Conservation (phyloP, 2,329 filamentous ascomycete species). For the Aspergillus sp. region DNA sequence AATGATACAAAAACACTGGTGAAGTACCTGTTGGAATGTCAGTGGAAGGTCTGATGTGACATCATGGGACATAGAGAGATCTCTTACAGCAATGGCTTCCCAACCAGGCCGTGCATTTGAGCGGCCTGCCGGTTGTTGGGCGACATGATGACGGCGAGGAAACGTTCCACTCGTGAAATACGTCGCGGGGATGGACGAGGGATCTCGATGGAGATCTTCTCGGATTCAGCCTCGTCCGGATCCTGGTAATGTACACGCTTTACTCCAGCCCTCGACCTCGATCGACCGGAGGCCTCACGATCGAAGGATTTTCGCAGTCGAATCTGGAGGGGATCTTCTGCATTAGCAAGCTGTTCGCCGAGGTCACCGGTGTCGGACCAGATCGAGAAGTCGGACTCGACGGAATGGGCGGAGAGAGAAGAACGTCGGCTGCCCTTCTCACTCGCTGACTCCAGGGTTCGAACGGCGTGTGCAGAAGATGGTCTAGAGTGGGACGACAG, state of each 20-base stretch:
- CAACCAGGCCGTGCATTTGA: slow-evolving; percentile 86
- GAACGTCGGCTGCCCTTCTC: slow-evolving; percentile 53
- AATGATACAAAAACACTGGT: slow-evolving; percentile 75
- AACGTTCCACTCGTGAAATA: slow-evolving; percentile 65
- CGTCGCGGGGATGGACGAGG: slow-evolving; percentile 65
- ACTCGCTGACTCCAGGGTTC: slow-evolving; percentile 42
- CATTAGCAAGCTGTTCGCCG: slow-evolving; percentile 82
- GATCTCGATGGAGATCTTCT: slow-evolving; percentile 63
- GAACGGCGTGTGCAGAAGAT: slow-evolving; percentile 36
- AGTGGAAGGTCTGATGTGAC: slow-evolving; percentile 16
- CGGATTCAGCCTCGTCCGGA: slow-evolving; percentile 38
- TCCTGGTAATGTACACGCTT: slow-evolving; percentile 70
- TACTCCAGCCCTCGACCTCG: slow-evolving; percentile 36
- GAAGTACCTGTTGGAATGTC: slow-evolving; percentile 67
- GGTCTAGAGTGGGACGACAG: slow-evolving; percentile 47
- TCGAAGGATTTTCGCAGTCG: slow-evolving; percentile 67
- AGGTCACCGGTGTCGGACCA: slow-evolving; percentile 97
- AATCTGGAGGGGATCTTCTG: slow-evolving; percentile 75
- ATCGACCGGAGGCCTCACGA: slow-evolving; percentile 53
- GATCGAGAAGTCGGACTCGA: slow-evolving; percentile 69
- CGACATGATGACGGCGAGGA: slow-evolving; percentile 83
- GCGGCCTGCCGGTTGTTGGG: slow-evolving; percentile 64
- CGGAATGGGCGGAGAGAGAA: slow-evolving; percentile 51
- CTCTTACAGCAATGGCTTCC: slow-evolving; percentile 85
- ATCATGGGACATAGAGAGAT: neutral